Percentiles rank a stretch among this genome's conserved stretches.
Conservation (phyloP, 768 basidiomycete species). For the Lactarius pseudohatsudake region DNA sequence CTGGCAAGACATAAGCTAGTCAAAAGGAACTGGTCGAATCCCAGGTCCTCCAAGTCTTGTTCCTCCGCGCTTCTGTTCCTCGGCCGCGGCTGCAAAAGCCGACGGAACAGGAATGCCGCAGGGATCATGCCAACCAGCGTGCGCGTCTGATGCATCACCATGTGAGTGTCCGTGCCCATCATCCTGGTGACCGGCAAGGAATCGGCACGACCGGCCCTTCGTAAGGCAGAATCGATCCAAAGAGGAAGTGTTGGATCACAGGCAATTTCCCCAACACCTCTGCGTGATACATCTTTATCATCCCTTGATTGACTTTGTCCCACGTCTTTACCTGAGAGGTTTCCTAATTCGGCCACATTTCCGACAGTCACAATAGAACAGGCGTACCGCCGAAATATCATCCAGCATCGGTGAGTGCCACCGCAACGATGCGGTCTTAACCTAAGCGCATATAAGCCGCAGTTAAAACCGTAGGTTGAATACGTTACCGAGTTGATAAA, state of each 20-base stretch:
- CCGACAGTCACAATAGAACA: neutral
- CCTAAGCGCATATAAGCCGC: slow-evolving; percentile 44
- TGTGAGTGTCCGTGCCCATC: slow-evolving; percentile 49
- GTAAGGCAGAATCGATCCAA: slow-evolving; percentile 76
- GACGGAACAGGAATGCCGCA: slow-evolving; percentile 89
- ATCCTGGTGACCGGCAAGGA: slow-evolving; percentile 32
- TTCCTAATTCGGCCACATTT: neutral
- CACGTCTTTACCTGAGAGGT: slow-evolving; percentile 71
- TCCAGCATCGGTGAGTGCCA: slow-evolving; percentile 99
- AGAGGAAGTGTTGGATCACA: slow-evolving; percentile 94
- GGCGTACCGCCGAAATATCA: slow-evolving; percentile 81
- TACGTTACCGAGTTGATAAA: slow-evolving; percentile 88
- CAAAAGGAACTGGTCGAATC: slow-evolving; percentile 79
- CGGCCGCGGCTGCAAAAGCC: slow-evolving; percentile 69
- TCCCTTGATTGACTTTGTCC: slow-evolving; percentile 95
- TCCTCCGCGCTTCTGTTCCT: slow-evolving; percentile 43
- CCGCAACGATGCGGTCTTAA: slow-evolving; percentile 91
- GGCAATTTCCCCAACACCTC: slow-evolving; percentile 96
- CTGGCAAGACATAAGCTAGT: slow-evolving; percentile 39
- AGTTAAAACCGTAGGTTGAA: neutral
- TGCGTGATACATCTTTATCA: slow-evolving; percentile 97
- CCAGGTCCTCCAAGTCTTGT: slow-evolving; percentile 54
- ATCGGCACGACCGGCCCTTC: slow-evolving; percentile 54
- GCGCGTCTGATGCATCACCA: slow-evolving; percentile 44
- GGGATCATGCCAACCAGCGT: slow-evolving; percentile 83